phyloP scores from a whole-genome alignment of 306 rosid species.

The Corylus heterophylla region DNA sequence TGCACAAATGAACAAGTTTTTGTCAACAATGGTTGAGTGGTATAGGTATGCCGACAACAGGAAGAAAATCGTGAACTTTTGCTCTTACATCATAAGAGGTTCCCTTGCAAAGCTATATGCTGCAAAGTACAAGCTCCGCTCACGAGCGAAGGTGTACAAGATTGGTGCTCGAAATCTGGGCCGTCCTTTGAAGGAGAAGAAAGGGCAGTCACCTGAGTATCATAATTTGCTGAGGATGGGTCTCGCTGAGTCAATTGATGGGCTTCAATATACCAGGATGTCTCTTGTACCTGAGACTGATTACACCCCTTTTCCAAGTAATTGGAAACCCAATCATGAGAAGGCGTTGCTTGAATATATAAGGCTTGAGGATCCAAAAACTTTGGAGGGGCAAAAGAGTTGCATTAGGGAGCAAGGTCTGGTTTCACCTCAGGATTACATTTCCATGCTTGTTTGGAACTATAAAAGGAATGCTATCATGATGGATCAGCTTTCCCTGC shows the following conservation, averaged over 20 bases:
- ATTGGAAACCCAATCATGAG: conserved; percentile 94
- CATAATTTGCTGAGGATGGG: conserved; percentile 96
- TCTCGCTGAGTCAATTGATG: conserved; percentile 90
- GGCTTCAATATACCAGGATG: conserved; percentile 91
- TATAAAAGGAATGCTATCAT: conserved; percentile 67
- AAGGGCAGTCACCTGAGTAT: conserved; percentile 92
- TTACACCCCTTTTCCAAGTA: conserved; percentile 77
- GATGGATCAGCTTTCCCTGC: conserved; percentile 54
- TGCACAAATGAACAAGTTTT: conserved; percentile 95
- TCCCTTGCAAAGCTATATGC: conserved; percentile 99
- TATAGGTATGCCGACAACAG: conserved; percentile 92
- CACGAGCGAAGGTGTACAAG: conserved; percentile 95
- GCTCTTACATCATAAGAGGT: conserved; percentile 85
- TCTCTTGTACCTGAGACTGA: conserved; percentile 90
- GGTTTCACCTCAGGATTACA: conserved; percentile 85
- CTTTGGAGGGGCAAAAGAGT: conserved; percentile 66
- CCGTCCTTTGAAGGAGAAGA: conserved; percentile 92
- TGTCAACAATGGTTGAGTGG: conserved; percentile 92
- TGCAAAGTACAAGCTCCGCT: conserved; percentile 93
- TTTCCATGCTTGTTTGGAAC: conserved; percentile 98
- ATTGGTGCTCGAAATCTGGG: conserved; percentile 84
- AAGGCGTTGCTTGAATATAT: conserved; percentile 80
- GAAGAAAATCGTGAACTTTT: conserved; percentile 86
- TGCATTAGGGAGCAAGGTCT: conserved; percentile 77
- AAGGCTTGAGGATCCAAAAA: conserved; percentile 74